Conservation (phyloP, 2,329 filamentous ascomycete genomes). For the Pseudogymnoascus sp. region DNA sequence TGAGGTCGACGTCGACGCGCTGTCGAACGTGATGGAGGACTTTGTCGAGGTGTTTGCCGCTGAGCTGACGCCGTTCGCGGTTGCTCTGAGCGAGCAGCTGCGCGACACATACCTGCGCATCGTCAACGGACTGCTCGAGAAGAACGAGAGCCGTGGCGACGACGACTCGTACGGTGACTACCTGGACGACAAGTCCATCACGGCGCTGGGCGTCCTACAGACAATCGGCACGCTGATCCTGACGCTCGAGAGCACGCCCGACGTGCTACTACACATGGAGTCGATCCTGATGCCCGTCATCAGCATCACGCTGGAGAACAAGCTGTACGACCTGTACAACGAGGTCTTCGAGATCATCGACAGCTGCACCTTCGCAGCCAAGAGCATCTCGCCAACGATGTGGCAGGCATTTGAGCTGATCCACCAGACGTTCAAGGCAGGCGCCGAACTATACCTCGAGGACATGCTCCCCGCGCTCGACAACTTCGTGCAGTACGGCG, state of each 20-base stretch:
- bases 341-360: constrained; percentile 99
- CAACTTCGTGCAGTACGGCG: constrained; percentile 94
- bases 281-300: constrained; percentile 96
- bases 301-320: constrained; percentile 91
- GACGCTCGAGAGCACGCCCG: constrained; percentile 92
- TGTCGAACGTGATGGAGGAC: constrained; percentile 99
- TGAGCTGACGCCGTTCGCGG: constrained; percentile 92
- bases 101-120: constrained; percentile 94
- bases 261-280: constrained; percentile 89
- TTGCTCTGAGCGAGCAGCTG: constrained; percentile 89
- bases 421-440: constrained; percentile 92
- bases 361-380: constrained; percentile 96
- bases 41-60: constrained; percentile 98
- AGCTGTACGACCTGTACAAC: constrained; percentile 95
- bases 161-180: constrained; percentile 81
- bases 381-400: constrained; percentile 92
- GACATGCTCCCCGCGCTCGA: constrained; percentile 97
- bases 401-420: constrained; percentile 98
- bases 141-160: constrained; percentile 67
- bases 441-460: constrained; percentile 92
- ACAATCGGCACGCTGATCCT: constrained; percentile 96
- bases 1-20: constrained; percentile 92
- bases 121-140: constrained; percentile 81
- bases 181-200: constrained; percentile 96
- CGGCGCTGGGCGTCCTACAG: constrained; percentile 88